Evolutionary conservation across 2,329 filamentous ascomycete genomes (phyloP), one percentile per base, ranked within the genome.

Genomic region (Diaporthe sp.): DNA sequence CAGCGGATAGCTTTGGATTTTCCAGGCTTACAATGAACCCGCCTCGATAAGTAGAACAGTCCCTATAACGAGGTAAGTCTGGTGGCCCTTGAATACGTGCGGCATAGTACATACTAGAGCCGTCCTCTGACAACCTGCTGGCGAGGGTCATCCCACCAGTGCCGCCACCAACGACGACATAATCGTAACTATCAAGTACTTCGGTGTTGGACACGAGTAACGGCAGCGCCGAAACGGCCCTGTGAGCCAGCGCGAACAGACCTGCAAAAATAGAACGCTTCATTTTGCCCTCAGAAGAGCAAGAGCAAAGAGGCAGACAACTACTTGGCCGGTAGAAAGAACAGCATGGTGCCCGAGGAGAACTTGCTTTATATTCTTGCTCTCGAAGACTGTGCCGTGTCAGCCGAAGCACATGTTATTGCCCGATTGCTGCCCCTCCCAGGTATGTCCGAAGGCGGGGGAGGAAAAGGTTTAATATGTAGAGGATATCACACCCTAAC

Each of bases 161-260:
- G 25, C 75, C 75, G 13, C 75, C 75, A 7, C 75, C 75, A 28
- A 76, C 72, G 44, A 76, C 49, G 46, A 76, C 71, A 71, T 76
- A 76, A 34, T 76, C 75, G 57, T 74, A 76, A 3, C 55, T 49
- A 31, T 65, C 71, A 8, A 71, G 70, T 7, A 75, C 51, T 0
- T 71, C 70, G n/a, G 58, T 44, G 37, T 9, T 42, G 39, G 58
- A 62, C 46, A 75, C 17, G 60, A 73, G 9, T 31, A n/a, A 25
- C 3, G 42, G 49, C 39, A 71, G 17, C 42, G 51, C 51, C 58
- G 58, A 62, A 28, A 62, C 58, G 37, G 58, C 39, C 58, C 58
- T 62, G n/a, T 10, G 0, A 44, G 39, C 58, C n/a, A 62, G 7
- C 3, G 37, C 58, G n/a, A 62, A 10, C 13, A 62, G 58, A 28